These are phyloP conservation scores for Paramecium pentaurelia DNA, from an alignment of 73 alveolate species.

Conservation along the genomic window DNA sequence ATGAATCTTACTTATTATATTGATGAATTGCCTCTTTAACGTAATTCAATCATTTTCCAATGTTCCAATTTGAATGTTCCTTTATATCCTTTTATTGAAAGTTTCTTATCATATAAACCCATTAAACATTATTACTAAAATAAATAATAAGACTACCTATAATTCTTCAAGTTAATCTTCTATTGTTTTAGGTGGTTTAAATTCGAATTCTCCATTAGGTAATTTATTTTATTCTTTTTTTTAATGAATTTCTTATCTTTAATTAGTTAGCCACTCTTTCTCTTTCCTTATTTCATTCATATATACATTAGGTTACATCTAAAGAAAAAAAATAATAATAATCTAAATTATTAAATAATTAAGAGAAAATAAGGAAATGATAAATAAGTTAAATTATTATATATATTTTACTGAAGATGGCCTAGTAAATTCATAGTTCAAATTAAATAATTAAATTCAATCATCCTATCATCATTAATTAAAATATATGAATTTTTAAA, in stretches of 20 bases:
- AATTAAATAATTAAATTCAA: neutral
- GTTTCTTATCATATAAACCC: neutral
- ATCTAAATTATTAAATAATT: neutral
- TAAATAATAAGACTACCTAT: neutral
- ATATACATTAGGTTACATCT: neutral
- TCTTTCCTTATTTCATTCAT: neutral
- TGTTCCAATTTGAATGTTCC: slow-evolving; percentile 25
- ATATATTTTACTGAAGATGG: neutral
- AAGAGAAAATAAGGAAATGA: neutral
- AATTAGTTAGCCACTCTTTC: neutral
- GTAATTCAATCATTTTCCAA: slow-evolving; percentile 9
- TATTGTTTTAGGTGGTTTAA: slow-evolving; percentile 15
- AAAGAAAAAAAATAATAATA: neutral
- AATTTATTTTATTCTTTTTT: neutral
- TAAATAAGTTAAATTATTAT: neutral
- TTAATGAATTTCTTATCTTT: neutral
- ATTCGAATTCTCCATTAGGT: neutral
- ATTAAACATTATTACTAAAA: neutral
- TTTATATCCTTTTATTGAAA: neutral
- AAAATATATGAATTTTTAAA: neutral
- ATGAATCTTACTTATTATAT: neutral
- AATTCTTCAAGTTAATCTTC: neutral
- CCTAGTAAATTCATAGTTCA: neutral
- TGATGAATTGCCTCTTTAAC: neutral
- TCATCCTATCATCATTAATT: neutral